phyloP scores from a whole-genome alignment of 148 eudicot species.

The Diospyros kaki region DNA sequence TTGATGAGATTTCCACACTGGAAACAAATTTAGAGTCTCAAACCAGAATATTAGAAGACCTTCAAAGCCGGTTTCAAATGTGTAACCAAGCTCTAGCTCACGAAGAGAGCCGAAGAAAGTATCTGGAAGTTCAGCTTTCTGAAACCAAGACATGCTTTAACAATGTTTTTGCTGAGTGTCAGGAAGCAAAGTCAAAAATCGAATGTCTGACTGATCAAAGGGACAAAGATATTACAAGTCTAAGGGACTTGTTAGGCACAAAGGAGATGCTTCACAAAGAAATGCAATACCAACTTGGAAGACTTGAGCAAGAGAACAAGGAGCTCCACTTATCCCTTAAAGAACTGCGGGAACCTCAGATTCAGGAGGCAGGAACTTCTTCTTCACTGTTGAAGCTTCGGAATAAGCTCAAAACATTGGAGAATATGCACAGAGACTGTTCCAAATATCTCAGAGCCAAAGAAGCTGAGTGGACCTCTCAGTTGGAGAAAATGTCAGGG shows the following conservation, averaged over 20 bases:
- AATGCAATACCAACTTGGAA: slow-evolving; percentile 45
- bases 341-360: slow-evolving; percentile 82
- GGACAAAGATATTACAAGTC: slow-evolving; percentile 39
- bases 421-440: slow-evolving; percentile 66
- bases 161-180: slow-evolving; percentile 27
- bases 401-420: slow-evolving; percentile 60
- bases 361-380: slow-evolving; percentile 48
- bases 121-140: slow-evolving; percentile 49
- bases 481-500: slow-evolving; percentile 30
- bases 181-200: slow-evolving; percentile 36
- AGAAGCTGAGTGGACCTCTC: slow-evolving; percentile 63
- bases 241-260: slow-evolving; percentile 53
- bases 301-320: slow-evolving; percentile 62
- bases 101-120: slow-evolving; percentile 59
- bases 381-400: slow-evolving; percentile 59
- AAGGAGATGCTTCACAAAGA: slow-evolving; percentile 65
- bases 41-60: slow-evolving; percentile 32
- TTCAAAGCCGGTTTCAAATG: slow-evolving; percentile 40
- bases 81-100: slow-evolving; percentile 68
- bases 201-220: slow-evolving; percentile 35
- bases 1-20: slow-evolving; percentile 55
- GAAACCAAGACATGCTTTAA: slow-evolving; percentile 45
- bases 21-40: slow-evolving; percentile 51
- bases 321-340: slow-evolving; percentile 46
- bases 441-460: slow-evolving; percentile 40